These are phyloP conservation scores for Mycena sp. DNA, from an alignment of 1,284 basidiomycete species.

Conservation along the genomic window DNA sequence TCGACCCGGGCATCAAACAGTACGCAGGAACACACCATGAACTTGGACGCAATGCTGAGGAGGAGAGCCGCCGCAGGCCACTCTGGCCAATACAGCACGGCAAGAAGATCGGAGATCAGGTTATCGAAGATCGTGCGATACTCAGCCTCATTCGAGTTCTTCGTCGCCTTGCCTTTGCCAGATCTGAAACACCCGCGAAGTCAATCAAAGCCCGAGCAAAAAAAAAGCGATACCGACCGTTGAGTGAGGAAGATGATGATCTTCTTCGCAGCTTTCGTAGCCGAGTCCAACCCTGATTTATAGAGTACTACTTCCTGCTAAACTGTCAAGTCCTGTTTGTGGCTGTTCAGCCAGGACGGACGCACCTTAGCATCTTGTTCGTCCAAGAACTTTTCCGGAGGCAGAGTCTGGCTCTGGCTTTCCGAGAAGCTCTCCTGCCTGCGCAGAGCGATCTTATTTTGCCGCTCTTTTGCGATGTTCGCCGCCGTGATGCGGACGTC, in stretches of 20 bases:
- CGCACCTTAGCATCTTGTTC: slow-evolving; percentile 72
- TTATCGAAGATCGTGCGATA: slow-evolving; percentile 93
- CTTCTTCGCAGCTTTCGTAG: slow-evolving; percentile 84
- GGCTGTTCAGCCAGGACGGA: slow-evolving; percentile 2
- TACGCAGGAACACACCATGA: slow-evolving; percentile 66
- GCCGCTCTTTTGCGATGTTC: slow-evolving; percentile 67
- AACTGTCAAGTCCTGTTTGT: background rate
- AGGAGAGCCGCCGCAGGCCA: slow-evolving; percentile 94
- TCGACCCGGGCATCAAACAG: background rate
- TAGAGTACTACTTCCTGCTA: slow-evolving; percentile 74
- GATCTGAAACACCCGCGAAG: slow-evolving; percentile 54
- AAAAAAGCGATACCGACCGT: slow-evolving; percentile 51
- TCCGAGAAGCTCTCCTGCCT: slow-evolving; percentile 67
- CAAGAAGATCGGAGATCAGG: slow-evolving; percentile 88
- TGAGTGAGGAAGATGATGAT: slow-evolving; percentile 89
- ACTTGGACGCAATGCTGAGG: slow-evolving; percentile 79
- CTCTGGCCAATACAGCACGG: slow-evolving; percentile 92
- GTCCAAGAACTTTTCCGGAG: slow-evolving; percentile 63
- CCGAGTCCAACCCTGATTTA: slow-evolving; percentile 74
- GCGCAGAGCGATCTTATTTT: slow-evolving; percentile 66
- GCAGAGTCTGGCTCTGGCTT: slow-evolving; percentile 43
- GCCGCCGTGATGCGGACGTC: slow-evolving; percentile 75
- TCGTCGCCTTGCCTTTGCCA: slow-evolving; percentile 84
- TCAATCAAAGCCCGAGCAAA: background rate
- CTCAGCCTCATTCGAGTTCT: slow-evolving; percentile 90